phyloP scores from a whole-genome alignment of 306 rosid genomes.

The Myrica gale region DNA sequence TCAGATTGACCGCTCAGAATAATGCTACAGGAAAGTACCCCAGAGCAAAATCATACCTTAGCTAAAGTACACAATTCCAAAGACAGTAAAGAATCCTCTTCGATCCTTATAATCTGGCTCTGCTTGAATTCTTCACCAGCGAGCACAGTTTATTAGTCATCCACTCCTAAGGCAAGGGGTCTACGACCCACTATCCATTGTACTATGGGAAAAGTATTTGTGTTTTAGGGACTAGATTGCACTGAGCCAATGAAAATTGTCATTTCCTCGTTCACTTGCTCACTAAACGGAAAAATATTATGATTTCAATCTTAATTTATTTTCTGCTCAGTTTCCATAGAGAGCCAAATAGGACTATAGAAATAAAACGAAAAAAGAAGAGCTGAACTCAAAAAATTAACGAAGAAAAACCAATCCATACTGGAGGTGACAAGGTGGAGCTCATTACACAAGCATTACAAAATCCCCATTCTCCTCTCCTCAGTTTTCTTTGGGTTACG shows the following conservation, averaged over 20 bases:
- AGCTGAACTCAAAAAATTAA: too few relatives aligned
- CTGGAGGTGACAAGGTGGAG: not conserved
- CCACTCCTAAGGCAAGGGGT: too few relatives aligned
- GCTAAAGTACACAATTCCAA: not conserved
- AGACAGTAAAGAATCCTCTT: not conserved
- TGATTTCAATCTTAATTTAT: not conserved
- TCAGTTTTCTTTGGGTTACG: too few relatives aligned
- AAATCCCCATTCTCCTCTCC: not conserved
- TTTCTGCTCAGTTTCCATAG: not conserved
- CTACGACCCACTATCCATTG: too few relatives aligned
- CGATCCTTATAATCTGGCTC: not conserved
- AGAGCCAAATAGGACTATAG: too few relatives aligned
- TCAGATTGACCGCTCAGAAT: not conserved
- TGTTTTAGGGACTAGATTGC: too few relatives aligned
- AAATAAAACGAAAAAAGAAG: not conserved
- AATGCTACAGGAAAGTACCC: not conserved
- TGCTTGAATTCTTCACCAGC: too few relatives aligned
- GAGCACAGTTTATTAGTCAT: too few relatives aligned
- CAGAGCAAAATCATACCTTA: not conserved
- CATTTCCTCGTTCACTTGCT: not conserved
- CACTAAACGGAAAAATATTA: not conserved
- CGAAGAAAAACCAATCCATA: not conserved
- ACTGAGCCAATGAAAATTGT: not conserved
- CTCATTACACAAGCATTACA: not conserved
- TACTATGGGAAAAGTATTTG: too few relatives aligned